Conservation (phyloP, 805 yeast species). For the Hanseniaspora mollemarum region DNA sequence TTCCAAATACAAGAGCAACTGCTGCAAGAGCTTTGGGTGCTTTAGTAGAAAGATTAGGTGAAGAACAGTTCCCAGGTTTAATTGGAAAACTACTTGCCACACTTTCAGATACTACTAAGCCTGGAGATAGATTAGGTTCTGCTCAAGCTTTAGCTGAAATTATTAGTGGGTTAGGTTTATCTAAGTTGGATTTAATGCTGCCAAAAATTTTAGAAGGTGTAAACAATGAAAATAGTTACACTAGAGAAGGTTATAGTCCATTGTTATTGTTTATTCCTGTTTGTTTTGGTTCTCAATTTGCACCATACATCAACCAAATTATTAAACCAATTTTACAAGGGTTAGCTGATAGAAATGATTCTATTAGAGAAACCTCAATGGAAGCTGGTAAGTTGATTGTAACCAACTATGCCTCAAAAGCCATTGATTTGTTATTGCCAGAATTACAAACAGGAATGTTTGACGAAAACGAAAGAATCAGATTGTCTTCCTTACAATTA, state of each 20-base stretch:
- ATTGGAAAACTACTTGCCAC: slow-evolving; percentile 69
- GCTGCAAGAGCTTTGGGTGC: slow-evolving; percentile 97
- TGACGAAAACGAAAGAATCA: slow-evolving; percentile 70
- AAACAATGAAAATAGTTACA: slow-evolving; percentile 49
- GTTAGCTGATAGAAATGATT: slow-evolving; percentile 79
- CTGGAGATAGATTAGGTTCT: slow-evolving; percentile 91
- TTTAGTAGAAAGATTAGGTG: slow-evolving; percentile 90
- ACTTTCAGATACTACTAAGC: slow-evolving; percentile 60
- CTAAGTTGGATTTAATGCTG: slow-evolving; percentile 76
- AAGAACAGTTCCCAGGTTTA: slow-evolving; percentile 84
- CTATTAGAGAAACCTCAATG: slow-evolving; percentile 76
- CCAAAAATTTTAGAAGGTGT: slow-evolving; percentile 71
- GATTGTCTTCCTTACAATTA: slow-evolving; percentile 86
- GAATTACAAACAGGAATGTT: slow-evolving; percentile 85
- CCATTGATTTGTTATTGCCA: slow-evolving; percentile 85
- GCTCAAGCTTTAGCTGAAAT: slow-evolving; percentile 96
- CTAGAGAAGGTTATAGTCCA: slow-evolving; percentile 90
- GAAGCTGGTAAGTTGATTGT: slow-evolving; percentile 89
- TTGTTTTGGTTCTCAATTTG: slow-evolving; percentile 81
- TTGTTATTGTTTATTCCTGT: slow-evolving; percentile 80
- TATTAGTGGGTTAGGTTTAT: slow-evolving; percentile 77
- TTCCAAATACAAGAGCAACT: slow-evolving; percentile 90
- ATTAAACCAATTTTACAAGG: slow-evolving; percentile 90
- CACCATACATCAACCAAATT: slow-evolving; percentile 74
- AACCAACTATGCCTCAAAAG: slow-evolving; percentile 78